Conservation (phyloP, 1,284 basidiomycete genomes). For the Amylostereum areolatum region DNA sequence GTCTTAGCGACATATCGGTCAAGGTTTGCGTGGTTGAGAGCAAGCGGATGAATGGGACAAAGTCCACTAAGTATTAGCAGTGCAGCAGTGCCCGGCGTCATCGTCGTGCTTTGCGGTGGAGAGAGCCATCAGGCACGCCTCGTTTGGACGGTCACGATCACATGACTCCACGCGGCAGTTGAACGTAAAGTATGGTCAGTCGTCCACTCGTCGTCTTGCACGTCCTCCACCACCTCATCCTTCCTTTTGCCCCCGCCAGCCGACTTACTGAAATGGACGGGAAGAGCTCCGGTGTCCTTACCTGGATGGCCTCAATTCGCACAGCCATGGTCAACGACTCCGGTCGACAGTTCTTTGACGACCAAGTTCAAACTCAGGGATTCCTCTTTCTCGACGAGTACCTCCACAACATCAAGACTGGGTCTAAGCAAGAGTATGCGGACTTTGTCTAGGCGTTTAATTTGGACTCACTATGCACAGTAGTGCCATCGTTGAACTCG, state of each 20-base stretch:
- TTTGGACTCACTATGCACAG: background rate
- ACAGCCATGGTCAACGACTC: constrained; percentile 66
- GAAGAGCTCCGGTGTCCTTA: constrained; percentile 30
- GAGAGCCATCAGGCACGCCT: no score
- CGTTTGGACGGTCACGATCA: no score
- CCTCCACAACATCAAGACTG: constrained; percentile 62
- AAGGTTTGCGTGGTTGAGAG: no score
- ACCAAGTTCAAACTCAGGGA: constrained; percentile 67
- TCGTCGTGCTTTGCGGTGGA: no score
- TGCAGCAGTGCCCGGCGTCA: no score
- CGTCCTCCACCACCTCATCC: no score
- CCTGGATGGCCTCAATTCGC: constrained; percentile 65
- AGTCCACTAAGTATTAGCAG: no score
- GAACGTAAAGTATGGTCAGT: no score
- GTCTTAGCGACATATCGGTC: no score
- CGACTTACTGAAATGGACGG: no score
- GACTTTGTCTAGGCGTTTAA: background rate
- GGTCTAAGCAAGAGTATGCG: constrained; percentile 57
- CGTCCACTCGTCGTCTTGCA: no score
- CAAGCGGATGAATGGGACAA: no score
- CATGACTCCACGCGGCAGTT: constrained; percentile 12
- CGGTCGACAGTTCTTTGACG: constrained; percentile 60
- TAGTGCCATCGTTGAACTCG: constrained; percentile 71
- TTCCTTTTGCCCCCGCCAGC: constrained; percentile 3
- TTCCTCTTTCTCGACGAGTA: constrained; percentile 76